Evolutionary conservation across 495 filamentous ascomycete genomes (phyloP), one percentile per base, ranked within the genome.

Genomic region (Venustampulla echinocandica): DNA sequence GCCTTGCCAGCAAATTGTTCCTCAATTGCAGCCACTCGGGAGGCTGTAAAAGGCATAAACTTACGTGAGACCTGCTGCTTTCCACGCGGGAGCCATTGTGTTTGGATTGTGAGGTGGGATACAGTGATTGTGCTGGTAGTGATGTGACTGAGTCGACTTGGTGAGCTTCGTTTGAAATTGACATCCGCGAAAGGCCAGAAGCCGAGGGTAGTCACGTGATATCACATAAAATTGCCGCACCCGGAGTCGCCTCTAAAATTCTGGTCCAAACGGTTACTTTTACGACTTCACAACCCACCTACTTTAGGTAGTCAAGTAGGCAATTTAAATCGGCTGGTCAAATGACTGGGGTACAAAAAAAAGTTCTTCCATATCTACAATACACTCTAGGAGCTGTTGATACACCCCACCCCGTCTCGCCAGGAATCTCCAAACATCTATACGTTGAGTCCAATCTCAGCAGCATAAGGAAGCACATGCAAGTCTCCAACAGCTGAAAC

Each of bases 1-100:
- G 19, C 35, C n/a, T 3, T n/a, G 27, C 25, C n/a, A 32, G 28
- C 32, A 24, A 23, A 36, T 15, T n/a, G 17, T 6, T 10, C 15
- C 23, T 37, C 51, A 46, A 54, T 54, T 54, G 44, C 19, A 36
- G 18, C n/a, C n/a, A 27, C 38, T 37, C 5, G 17, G 1, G 23
- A 6, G 18, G 13, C 1, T 34, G 19, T 14, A 27, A 40, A 25
- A 13, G 14, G 15, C 42, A 6, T 19, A 18, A 11, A 53, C 51
- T 40, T 82, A 97, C 93, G 84, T 94, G 60, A 97, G 74, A 73
- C 93, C 92, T 63, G 92, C 83, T 61, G 89, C 79, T 84, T 96
- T 97, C 93, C 93, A 99, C 63, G 89, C 86, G 70, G 88, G 90
- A 67, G 86, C 79, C 92, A 98, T 98, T 74, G 80, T 88, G 82